Evolutionary conservation across 2,329 filamentous ascomycete species (phyloP).

Genomic region (Arthrobotrys entomopaga): DNA sequence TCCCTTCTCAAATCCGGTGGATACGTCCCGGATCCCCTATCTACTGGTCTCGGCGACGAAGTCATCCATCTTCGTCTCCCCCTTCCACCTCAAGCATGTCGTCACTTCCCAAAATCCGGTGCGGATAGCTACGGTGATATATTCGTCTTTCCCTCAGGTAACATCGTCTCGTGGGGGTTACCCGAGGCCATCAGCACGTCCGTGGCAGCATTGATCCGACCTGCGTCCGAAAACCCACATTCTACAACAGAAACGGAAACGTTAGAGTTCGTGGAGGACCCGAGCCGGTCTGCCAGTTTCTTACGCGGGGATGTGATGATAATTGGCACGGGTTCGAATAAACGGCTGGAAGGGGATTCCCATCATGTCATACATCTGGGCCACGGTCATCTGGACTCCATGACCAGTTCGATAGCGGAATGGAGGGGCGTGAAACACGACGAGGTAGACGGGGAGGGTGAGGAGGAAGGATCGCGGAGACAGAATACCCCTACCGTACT

Average conservation of each 20-base stretch:
- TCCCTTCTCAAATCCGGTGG: conserved; percentile 70
- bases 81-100: conserved; percentile 61
- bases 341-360: conserved; percentile 59
- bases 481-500: conserved; percentile 72
- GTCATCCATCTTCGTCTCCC: conserved; percentile 69
- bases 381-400: conserved; percentile 35
- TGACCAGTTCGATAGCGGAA: conserved; percentile 14
- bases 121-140: conserved; percentile 79
- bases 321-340: conserved; percentile 82
- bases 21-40: conserved; percentile 71
- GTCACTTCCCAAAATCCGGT: conserved; percentile 61
- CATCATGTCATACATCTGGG: conserved; percentile 44
- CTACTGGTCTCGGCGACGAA: conserved; percentile 72
- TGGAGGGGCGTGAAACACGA: conserved; percentile 5
- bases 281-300: conserved; percentile 75
- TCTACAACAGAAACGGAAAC: conserved; percentile 81
- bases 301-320: conserved; percentile 90
- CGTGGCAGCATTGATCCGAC: conserved; percentile 76
- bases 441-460: conserved; percentile 23
- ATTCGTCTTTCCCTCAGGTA: conserved; percentile 95
- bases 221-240: conserved; percentile 80
- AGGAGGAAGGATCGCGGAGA: conserved; percentile 57
- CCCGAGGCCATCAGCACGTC: conserved; percentile 77
- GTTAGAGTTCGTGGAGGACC: conserved; percentile 84
- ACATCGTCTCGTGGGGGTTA: conserved; percentile 90